phyloP scores from a whole-genome alignment of 345 rosid genomes.

The Populus simonii region DNA sequence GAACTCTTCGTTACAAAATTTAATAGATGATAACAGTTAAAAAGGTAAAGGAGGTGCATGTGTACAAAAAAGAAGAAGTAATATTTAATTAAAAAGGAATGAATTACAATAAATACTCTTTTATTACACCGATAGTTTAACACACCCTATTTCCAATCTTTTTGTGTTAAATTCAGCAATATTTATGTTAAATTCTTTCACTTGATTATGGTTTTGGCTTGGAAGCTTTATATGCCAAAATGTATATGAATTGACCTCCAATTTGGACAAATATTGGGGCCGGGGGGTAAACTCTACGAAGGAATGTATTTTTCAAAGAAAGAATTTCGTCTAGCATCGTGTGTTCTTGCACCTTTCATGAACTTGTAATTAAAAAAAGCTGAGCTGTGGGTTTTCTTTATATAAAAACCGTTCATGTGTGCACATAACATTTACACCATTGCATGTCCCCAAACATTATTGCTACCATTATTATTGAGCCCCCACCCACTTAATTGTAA shows the following conservation, averaged over 20 bases:
- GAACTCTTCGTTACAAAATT: no score
- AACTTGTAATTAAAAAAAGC: constrained; percentile 1
- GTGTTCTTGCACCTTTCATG: background rate
- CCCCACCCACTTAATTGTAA: constrained; percentile 9
- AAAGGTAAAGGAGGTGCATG: no score
- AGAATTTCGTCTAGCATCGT: background rate
- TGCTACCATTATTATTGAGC: constrained; percentile 18
- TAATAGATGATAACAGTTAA: no score
- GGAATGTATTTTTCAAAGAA: background rate
- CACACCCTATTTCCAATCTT: no score
- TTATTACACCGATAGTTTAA: background rate
- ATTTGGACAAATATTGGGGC: background rate
- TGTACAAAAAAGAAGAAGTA: no score
- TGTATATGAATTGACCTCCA: background rate
- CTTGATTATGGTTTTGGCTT: background rate
- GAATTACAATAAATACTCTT: background rate
- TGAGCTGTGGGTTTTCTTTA: constrained; percentile 26
- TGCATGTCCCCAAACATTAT: constrained; percentile 21
- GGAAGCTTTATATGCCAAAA: background rate
- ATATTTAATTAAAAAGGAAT: no score
- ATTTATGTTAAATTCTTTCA: background rate
- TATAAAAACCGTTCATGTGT: constrained; percentile 26
- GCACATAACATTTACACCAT: constrained; percentile 17
- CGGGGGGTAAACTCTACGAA: background rate
- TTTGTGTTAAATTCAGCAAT: background rate